These are phyloP conservation scores for Vitis hybrid DNA, from an alignment of 177 flowering plant genomes.

Conservation along the genomic window DNA sequence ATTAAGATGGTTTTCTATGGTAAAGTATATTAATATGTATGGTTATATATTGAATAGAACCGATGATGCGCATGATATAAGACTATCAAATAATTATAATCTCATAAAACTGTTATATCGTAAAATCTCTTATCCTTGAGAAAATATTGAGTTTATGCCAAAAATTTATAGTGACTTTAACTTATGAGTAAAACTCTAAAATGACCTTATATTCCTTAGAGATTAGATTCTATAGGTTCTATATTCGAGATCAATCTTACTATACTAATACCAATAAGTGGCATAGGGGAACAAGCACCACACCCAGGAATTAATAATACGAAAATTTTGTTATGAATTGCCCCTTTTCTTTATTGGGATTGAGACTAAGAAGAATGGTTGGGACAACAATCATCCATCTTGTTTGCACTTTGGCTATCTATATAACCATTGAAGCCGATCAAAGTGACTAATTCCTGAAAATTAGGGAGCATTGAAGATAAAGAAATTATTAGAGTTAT, in stretches of 20 bases:
- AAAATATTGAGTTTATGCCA: background rate
- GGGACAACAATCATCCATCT: background rate
- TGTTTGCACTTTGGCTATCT: background rate
- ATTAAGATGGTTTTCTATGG: no score
- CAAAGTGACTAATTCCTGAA: background rate
- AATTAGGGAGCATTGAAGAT: background rate
- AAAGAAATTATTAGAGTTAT: background rate
- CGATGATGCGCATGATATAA: no score
- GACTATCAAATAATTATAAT: no score
- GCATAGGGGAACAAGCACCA: conserved; percentile 17
- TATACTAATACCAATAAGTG: conserved; percentile 15
- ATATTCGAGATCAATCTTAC: background rate
- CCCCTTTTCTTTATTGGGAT: background rate
- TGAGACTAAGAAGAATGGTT: background rate
- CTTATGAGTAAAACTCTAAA: no score
- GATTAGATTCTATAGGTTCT: background rate
- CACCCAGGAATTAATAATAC: background rate
- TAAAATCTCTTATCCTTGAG: no score
- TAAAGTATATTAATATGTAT: no score
- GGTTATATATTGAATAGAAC: no score
- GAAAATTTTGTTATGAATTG: conserved; percentile 1
- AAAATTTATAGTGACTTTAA: background rate
- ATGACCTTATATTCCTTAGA: no score
- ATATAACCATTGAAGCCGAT: background rate
- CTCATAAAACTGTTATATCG: no score